phyloP scores from a whole-genome alignment of 345 rosid species.

The Eutrema yunnanense region DNA sequence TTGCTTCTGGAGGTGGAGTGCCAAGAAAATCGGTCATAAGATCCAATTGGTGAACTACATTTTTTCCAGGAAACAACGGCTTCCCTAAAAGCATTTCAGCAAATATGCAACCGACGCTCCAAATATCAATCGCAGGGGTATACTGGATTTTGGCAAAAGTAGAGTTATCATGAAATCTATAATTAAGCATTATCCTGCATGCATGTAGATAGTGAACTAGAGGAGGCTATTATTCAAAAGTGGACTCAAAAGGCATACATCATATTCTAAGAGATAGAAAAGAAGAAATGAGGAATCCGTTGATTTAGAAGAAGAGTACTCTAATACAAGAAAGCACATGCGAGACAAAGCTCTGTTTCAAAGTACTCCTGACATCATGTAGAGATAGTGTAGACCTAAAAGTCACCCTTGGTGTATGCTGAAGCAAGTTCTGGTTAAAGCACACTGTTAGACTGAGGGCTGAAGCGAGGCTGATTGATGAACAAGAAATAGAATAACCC shows the following conservation, averaged over 20 bases:
- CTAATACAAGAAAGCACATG: background rate
- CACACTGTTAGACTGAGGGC: background rate
- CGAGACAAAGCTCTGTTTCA: background rate
- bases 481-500: background rate
- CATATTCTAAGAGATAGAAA: background rate
- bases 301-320: background rate
- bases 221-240: background rate
- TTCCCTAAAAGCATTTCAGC: slow-evolving; percentile 90
- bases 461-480: background rate
- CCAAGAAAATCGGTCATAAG: slow-evolving; percentile 94
- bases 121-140: slow-evolving; percentile 89
- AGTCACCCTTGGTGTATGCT: background rate
- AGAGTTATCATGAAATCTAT: background rate
- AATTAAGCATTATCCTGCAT: background rate
- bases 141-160: slow-evolving; percentile 43
- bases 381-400: background rate
- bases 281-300: background rate
- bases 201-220: background rate
- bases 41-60: slow-evolving; percentile 92
- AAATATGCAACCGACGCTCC: slow-evolving; percentile 98
- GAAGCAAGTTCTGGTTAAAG: background rate
- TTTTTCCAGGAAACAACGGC: slow-evolving; percentile 88
- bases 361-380: background rate
- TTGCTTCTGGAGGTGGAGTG: slow-evolving; percentile 72
- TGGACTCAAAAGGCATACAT: background rate